Evolutionary conservation across 129 eudicot genomes (phyloP), one percentile per base, ranked within the genome.

Genomic region (Mikania micrantha): DNA sequence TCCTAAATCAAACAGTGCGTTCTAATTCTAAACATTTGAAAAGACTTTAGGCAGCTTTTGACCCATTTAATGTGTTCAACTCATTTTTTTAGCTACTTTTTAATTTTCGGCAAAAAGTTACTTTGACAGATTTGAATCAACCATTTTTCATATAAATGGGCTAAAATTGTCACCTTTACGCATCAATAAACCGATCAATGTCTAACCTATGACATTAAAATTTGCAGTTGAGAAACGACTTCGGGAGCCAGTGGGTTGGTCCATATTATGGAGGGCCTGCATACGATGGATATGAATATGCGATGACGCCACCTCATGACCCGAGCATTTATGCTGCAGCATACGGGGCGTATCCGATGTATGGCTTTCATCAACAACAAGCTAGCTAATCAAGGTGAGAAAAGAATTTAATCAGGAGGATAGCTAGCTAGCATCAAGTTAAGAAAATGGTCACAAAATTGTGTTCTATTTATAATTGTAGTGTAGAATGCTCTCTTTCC

Each of bases 261-360:
- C 80, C 90, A 52, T 90, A 87, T 78, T 90, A 90, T 58, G 97
- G 97, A 31, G 92, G 90, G 16, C 97, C 69, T 24, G 66, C 75
- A 27, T 87, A 82, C 17, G 90, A 90, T 13, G 95, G 92, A n/a
- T 90, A 87, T 35, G 95, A 88, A 38, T 90, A 87, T 16, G 84
- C 88, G 6, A 35, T 86, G 84, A 90, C 90, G 19, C 87, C 79
- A 69, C 85, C 89, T 28, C 91, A 87, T 21, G 97, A 90, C 75
- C 97, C 97, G 24, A 74, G 80, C 75, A 80, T 90, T 87, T 86
- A 90, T 42, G 93, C 87, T 22, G 91, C 92, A 16, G 88, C 90
- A 11, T 90, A 90, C 24, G 95, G 92, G 57, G 79, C 87, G 8
- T 90, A 90, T 64, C 91, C 97, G 1, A 71, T 87, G 82, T 86